Evolutionary conservation across 192 early-diverging fungal genomes (phyloP).

Genomic region (Coemansia asiatica): DNA sequence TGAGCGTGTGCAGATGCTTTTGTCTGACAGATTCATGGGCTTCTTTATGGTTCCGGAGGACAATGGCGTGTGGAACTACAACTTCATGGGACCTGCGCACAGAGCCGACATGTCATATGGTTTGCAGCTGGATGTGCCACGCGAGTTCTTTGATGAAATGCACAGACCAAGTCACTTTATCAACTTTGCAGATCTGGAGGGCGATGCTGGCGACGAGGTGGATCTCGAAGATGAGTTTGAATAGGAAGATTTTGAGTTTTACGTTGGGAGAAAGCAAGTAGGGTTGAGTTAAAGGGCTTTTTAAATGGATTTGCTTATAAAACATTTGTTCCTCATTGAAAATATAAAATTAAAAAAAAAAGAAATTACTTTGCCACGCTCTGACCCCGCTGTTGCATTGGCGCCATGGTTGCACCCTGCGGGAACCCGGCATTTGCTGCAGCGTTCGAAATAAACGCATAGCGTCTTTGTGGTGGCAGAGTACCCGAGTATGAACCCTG

Average conservation of each 20-base stretch:
- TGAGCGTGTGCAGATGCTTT: conserved; percentile 96
- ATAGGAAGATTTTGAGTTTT: not conserved
- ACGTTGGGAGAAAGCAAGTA: not conserved
- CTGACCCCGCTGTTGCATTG: conserved; percentile 30
- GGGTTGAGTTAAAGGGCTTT: no score
- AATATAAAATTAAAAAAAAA: not conserved
- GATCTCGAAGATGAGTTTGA: conserved; percentile 56
- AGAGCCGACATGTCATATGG: conserved; percentile 90
- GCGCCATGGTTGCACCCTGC: conserved; percentile 28
- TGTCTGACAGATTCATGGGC: conserved; percentile 95
- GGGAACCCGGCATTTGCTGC: conserved; percentile 21
- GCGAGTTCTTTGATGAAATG: conserved; percentile 95
- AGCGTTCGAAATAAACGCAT: conserved; percentile 45
- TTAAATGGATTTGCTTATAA: not conserved
- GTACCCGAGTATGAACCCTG: conserved; percentile 32
- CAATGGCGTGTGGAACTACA: conserved; percentile 97
- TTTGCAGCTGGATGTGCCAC: conserved; percentile 86
- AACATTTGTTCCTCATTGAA: no score
- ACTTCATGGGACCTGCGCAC: conserved; percentile 96
- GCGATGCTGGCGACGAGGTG: conserved; percentile 30
- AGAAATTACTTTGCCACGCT: not conserved
- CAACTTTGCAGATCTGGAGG: conserved; percentile 77
- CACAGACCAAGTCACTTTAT: conserved; percentile 96
- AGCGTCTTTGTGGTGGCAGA: conserved; percentile 45
- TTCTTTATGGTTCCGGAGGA: conserved; percentile 97